Evolutionary conservation across 495 filamentous ascomycete genomes (phyloP), one percentile per base, ranked within the genome.

Genomic region (Aspergillus hancockii): DNA sequence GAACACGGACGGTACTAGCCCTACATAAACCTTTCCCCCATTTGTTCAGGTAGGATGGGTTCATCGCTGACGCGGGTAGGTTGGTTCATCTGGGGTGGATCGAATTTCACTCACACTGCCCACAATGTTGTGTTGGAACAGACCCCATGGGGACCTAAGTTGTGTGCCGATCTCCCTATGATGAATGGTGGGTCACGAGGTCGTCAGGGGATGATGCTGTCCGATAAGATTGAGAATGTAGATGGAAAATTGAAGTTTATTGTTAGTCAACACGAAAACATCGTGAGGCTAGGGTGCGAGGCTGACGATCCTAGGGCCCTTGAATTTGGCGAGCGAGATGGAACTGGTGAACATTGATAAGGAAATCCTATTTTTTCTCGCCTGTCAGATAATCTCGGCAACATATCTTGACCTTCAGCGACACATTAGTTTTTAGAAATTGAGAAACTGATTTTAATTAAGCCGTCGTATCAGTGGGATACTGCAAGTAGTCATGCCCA

Each of bases 1-100:
- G 0, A 66, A 66, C 32, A 55, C 40, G 0, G 61, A 66, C 32
- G 64, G 64, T 66, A 54, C 14, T 23, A n/a, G 7, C 40, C 16
- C 10, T 25, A 21, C 22, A n/a, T n/a, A n/a, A n/a, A n/a, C n/a
- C n/a, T n/a, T n/a, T n/a, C n/a, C n/a, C n/a, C n/a, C n/a, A n/a
- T n/a, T n/a, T n/a, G n/a, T 25, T 52, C 28, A 28, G 16, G 5
- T 30, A n/a, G 13, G 52, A 28, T 32, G 30, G n/a, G 14, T 7
- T 43, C 19, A 19, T 18, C 14, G 19, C 54, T 57, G 34, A 57
- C 32, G 23, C n/a, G n/a, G 3, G 9, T 18, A 66, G 64, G 64
- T 18, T 61, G 58, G 54, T 66, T 66, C 57, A 55, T 61, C 50
- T 66, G 64, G 64, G 64, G 61, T 32, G 60, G 64, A 12, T 31